Base-by-base conservation (phyloP, 2,329 filamentous ascomycete genomes). In the Leptosphaerulina australis region DNA sequence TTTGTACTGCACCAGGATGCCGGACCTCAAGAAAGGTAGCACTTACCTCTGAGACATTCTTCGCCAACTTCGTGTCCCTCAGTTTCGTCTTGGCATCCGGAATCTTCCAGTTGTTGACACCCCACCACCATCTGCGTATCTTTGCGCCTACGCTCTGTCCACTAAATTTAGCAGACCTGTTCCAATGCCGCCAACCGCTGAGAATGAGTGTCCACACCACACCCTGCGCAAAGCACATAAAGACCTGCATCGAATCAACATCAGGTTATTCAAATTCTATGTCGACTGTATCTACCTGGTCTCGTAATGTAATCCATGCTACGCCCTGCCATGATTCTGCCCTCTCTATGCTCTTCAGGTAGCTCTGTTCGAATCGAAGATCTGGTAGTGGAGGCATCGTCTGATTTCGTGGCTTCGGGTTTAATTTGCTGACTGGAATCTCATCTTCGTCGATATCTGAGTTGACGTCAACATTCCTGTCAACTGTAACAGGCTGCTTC, bases 281-380 rank as follows among this genome's bases (percentile, higher is more conserved):
- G 21, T 25, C 10, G 28, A 12, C 11, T 9, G 15, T 36, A 62
- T 73, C 39, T 77, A 94, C 88, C 83, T 97, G 94, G 74, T 99
- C 94, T 66, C 90, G 81, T 26, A 89, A 73, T 14, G 94, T 99
- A 61, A 99, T 93, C 77, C 88, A 88, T 6, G 83, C 81, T 24
- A 99, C 83, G 70, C 85, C 84, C 77, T 88, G 87, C 85, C 87
- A 92, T 18, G 84, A 86, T 59, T 94, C 84, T 26, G 91, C 91
- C 47, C 84, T 81, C 58, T 87, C 83, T 62, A 99, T 88, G 76
- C 91, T 96, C 64, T 89, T 88, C 46, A 99, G 82, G 74, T 99
- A 99, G 80, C 92, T 97, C 81, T 99, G 94, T 77, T 99, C 94
- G 76, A 97, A 97, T 33, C 94, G 85, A 60, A 99, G 79, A 76